These are phyloP conservation scores for Skeletonema potamos DNA, from an alignment of 108 stramenopile genomes.

Conservation along the genomic window DNA sequence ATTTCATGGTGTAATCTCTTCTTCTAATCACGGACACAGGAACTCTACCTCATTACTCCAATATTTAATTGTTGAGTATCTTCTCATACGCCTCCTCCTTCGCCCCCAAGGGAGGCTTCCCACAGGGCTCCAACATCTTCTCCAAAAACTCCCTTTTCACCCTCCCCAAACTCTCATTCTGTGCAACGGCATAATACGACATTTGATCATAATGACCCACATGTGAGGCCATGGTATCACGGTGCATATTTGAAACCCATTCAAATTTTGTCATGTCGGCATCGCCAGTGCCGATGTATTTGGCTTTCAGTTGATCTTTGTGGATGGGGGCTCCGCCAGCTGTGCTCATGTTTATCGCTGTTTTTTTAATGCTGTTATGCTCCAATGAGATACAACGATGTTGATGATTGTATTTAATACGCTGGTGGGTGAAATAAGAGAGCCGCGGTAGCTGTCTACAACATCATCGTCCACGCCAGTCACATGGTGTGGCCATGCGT, in stretches of 20 bases:
- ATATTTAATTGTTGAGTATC: slow-evolving; percentile 14
- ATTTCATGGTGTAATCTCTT: neutral
- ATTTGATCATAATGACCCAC: slow-evolving; percentile 96
- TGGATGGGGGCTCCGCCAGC: slow-evolving; percentile 86
- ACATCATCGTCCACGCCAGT: too few relatives aligned
- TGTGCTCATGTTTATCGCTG: slow-evolving; percentile 64
- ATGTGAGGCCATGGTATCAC: slow-evolving; percentile 94
- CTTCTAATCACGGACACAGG: neutral
- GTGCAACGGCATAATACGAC: slow-evolving; percentile 94
- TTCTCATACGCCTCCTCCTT: slow-evolving; percentile 43
- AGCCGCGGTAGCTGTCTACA: too few relatives aligned
- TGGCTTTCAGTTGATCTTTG: slow-evolving; percentile 85
- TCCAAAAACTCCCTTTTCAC: slow-evolving; percentile 88
- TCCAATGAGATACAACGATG: too few relatives aligned
- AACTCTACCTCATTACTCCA: neutral
- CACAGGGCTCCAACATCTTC: slow-evolving; percentile 86
- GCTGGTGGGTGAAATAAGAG: too few relatives aligned
- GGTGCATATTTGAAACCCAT: slow-evolving; percentile 97
- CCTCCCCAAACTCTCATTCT: slow-evolving; percentile 92
- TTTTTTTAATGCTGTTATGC: neutral
- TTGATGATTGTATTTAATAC: too few relatives aligned
- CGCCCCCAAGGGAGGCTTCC: slow-evolving; percentile 43
- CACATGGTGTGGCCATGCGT: too few relatives aligned
- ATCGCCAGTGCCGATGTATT: slow-evolving; percentile 88
- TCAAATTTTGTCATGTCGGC: slow-evolving; percentile 93